Percentiles rank a stretch among this genome's conserved stretches.
These are phyloP conservation scores for Zygosaccharomyces siamensis DNA, from an alignment of 805 yeast genomes.

Conservation along the genomic window DNA sequence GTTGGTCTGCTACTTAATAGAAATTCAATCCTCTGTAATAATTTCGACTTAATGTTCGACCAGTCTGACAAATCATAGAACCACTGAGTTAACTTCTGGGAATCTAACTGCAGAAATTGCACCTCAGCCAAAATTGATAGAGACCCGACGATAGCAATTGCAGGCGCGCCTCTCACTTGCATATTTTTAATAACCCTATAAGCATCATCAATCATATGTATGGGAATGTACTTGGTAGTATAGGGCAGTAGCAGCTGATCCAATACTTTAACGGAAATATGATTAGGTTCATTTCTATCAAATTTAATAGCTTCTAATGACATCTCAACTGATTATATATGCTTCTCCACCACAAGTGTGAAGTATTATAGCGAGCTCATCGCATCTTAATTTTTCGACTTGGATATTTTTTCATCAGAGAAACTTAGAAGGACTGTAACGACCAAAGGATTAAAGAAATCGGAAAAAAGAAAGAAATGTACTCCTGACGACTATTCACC, in stretches of 20 bases:
- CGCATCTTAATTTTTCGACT: neutral
- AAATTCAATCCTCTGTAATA: conserved; percentile 51
- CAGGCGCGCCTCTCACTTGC: conserved; percentile 99
- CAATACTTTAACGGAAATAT: conserved; percentile 50
- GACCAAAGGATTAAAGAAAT: neutral
- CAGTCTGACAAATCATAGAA: conserved; percentile 35
- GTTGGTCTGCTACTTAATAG: conserved; percentile 84
- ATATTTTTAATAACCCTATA: conserved; percentile 76
- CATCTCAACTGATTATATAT: conserved; percentile 19
- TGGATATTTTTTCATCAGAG: neutral
- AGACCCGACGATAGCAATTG: conserved; percentile 92
- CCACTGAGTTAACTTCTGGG: conserved; percentile 23
- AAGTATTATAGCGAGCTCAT: neutral
- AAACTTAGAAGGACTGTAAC: too few relatives aligned
- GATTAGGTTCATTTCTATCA: conserved; percentile 36
- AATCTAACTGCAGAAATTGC: conserved; percentile 30
- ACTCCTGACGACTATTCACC: too few relatives aligned
- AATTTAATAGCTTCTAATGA: conserved; percentile 66
- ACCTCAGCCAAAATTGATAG: conserved; percentile 77
- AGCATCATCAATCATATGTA: conserved; percentile 67
- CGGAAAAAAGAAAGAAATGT: neutral
- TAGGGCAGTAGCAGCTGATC: conserved; percentile 86
- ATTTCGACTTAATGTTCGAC: conserved; percentile 34
- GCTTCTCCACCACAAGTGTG: neutral
- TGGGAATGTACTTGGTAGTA: conserved; percentile 59